phyloP scores from a whole-genome alignment of 257 asterid species.

The Eucommia ulmoides region DNA sequence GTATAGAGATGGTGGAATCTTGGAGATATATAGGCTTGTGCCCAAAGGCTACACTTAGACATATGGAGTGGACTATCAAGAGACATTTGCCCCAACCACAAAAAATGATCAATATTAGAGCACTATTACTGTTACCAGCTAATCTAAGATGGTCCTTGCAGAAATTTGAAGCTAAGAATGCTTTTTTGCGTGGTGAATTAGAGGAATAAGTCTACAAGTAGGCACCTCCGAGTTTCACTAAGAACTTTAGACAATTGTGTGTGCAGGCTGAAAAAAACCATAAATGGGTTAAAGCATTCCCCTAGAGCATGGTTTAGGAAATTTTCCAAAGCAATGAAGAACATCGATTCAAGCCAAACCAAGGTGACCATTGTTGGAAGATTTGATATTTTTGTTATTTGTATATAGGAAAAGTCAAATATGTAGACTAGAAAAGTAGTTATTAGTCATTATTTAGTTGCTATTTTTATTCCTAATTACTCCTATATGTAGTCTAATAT shows the following conservation, averaged over 20 bases:
- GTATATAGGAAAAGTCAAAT: too few relatives aligned
- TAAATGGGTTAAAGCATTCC: background rate
- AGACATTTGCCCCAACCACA: too few relatives aligned
- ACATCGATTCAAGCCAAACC: background rate
- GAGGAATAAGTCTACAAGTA: background rate
- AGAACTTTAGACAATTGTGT: background rate
- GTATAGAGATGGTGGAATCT: too few relatives aligned
- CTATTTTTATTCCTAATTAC: too few relatives aligned
- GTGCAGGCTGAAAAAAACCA: too few relatives aligned
- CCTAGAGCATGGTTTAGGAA: constrained; percentile 1
- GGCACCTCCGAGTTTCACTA: background rate
- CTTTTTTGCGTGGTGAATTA: too few relatives aligned
- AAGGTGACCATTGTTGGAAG: constrained; percentile 2
- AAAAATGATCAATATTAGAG: constrained; percentile 3
- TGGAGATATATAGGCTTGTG: background rate
- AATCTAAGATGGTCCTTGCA: constrained; percentile 1
- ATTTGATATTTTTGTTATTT: too few relatives aligned
- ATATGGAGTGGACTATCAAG: too few relatives aligned
- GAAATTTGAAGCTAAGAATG: too few relatives aligned
- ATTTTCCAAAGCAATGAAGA: background rate
- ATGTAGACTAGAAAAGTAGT: too few relatives aligned
- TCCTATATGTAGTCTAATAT: too few relatives aligned
- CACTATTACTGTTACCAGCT: background rate
- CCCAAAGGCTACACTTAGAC: background rate
- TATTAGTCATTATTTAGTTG: too few relatives aligned